phyloP scores from a whole-genome alignment of 2,329 filamentous ascomycete species.

The Aspergillus oerlinghausenensis region DNA sequence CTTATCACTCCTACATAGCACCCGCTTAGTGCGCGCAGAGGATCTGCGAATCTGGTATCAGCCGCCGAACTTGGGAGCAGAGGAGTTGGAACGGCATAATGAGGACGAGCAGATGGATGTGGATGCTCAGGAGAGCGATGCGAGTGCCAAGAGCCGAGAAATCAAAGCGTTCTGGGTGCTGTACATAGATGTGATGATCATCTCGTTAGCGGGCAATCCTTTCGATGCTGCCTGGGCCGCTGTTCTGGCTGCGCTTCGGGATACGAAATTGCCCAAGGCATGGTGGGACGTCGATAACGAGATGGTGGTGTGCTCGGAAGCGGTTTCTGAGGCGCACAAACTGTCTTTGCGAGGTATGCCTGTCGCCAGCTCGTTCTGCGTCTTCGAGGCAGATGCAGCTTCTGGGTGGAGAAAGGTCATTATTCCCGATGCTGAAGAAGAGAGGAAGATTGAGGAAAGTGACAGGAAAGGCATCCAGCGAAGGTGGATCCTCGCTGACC shows the following conservation, averaged over 20 bases:
- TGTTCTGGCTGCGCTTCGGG: constrained; percentile 71
- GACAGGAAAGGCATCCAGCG: constrained; percentile 30
- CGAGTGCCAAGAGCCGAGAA: constrained; percentile 36
- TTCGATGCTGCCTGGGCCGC: constrained; percentile 90
- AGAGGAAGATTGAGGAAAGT: constrained; percentile 42
- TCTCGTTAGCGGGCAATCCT: constrained; percentile 85
- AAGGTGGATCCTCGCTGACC: constrained; percentile 76
- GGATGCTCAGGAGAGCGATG: constrained; percentile 39
- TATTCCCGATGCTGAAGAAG: constrained; percentile 30
- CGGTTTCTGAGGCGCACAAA: constrained; percentile 48
- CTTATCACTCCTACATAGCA: constrained; percentile 68
- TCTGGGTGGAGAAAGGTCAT: constrained; percentile 36
- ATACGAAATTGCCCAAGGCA: constrained; percentile 72
- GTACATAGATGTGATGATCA: constrained; percentile 91
- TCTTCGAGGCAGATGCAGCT: constrained; percentile 62
- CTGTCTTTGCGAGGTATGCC: constrained; percentile 64
- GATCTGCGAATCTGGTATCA: constrained; percentile 71
- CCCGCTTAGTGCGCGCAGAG: constrained; percentile 60
- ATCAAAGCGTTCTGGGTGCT: constrained; percentile 90
- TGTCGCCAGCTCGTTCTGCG: constrained; percentile 69
- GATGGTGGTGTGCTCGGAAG: constrained; percentile 68
- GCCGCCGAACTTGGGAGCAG: constrained; percentile 38
- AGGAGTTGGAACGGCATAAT: constrained; percentile 28
- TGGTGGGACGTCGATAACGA: constrained; percentile 81
- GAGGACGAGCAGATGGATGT: constrained; percentile 45